Evolutionary conservation across 805 yeast genomes (phyloP).

Genomic region (Candida maesae): DNA sequence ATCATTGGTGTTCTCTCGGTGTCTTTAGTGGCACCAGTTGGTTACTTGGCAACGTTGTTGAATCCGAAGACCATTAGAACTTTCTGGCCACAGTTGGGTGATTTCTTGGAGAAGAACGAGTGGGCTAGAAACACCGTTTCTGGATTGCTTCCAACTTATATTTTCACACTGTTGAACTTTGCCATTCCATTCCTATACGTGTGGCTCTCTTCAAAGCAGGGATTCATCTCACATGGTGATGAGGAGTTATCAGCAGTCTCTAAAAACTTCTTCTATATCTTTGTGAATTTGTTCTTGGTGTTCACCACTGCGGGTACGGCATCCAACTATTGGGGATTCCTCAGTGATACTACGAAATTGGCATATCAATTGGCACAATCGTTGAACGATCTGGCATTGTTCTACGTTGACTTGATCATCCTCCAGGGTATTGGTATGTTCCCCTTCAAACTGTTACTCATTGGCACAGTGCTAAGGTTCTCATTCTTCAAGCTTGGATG

Average conservation of each 20-base stretch:
- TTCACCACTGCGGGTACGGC: constrained; percentile 95
- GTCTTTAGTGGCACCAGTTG: constrained; percentile 76
- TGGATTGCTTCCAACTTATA: constrained; percentile 85
- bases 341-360: constrained; percentile 85
- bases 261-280: constrained; percentile 90
- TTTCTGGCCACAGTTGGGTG: constrained; percentile 81
- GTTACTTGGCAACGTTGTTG: constrained; percentile 77
- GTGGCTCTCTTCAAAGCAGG: constrained; percentile 79
- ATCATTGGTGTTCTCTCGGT: constrained; percentile 67
- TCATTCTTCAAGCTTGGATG: constrained; percentile 63
- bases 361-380: constrained; percentile 86
- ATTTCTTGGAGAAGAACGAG: constrained; percentile 54
- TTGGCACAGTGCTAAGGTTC: constrained; percentile 74
- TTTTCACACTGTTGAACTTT: constrained; percentile 80
- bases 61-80: constrained; percentile 73
- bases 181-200: constrained; percentile 83
- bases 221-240: constrained; percentile 87
- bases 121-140: constrained; percentile 81
- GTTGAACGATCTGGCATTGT: constrained; percentile 71
- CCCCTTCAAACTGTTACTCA: constrained; percentile 79
- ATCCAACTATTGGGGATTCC: constrained; percentile 69
- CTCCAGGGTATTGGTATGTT: constrained; percentile 85
- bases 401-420: constrained; percentile 84
- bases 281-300: constrained; percentile 88
- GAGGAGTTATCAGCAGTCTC: constrained; percentile 87